A percentile compares a stretch with the other conserved stretches of the same genome.
These are phyloP conservation scores for Oryza meyeriana DNA, from an alignment of 176 grass and related monocot species.

Conservation along the genomic window DNA sequence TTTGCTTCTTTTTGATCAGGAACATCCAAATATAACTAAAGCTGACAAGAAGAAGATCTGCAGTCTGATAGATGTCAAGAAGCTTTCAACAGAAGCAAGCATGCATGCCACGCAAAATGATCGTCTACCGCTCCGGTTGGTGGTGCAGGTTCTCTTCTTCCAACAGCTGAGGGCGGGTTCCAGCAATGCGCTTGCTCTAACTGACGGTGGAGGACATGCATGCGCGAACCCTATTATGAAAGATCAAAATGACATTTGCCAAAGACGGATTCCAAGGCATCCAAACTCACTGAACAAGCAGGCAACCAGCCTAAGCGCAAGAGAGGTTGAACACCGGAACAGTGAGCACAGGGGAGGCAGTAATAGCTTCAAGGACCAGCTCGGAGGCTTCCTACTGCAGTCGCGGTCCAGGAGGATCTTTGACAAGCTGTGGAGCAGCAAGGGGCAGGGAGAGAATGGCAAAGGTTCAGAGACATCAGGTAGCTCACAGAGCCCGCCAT, in stretches of 20 bases:
- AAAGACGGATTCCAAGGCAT: slow-evolving; percentile 45
- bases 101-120: slow-evolving; percentile 90
- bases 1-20: slow-evolving; percentile 50
- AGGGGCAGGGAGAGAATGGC: slow-evolving; percentile 61
- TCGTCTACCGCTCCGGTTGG: slow-evolving; percentile 75
- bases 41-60: slow-evolving; percentile 81
- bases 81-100: slow-evolving; percentile 74
- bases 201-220: slow-evolving; percentile 5
- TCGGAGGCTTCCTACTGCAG: slow-evolving; percentile 51
- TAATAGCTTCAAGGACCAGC: slow-evolving; percentile 60
- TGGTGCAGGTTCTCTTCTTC: slow-evolving; percentile 97
- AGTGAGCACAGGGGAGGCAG: slow-evolving; percentile 49
- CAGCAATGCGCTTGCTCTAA: slow-evolving; percentile 26
- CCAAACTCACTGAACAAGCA: slow-evolving; percentile 51
- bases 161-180: slow-evolving; percentile 61
- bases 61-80: slow-evolving; percentile 80
- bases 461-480: slow-evolving; percentile 87
- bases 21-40: slow-evolving; percentile 72
- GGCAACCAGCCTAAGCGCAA: slow-evolving; percentile 36
- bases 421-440: slow-evolving; percentile 79
- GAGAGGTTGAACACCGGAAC: slow-evolving; percentile 37
- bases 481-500: slow-evolving; percentile 80
- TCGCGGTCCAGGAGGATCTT: slow-evolving; percentile 88
- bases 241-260: slow-evolving; percentile 35
- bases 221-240: slow-evolving; percentile 16